Evolutionary conservation across 345 rosid species (phyloP).

Genomic region (Lepidium didymum): DNA sequence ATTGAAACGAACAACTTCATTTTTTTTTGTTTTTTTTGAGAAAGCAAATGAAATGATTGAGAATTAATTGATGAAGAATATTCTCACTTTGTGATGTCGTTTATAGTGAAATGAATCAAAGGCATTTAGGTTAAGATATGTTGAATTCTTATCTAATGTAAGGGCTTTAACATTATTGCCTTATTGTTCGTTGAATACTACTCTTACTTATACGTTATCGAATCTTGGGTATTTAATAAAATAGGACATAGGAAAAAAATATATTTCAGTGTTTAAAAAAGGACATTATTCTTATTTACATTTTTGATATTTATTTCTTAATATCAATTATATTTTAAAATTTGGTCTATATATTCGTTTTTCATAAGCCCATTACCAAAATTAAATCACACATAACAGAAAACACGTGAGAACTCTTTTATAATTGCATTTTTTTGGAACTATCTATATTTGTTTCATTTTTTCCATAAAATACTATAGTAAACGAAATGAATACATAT

Average conservation of each 20-base stretch:
- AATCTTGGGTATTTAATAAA: neutral
- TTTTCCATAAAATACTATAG: too few relatives aligned
- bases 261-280: neutral
- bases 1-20: neutral
- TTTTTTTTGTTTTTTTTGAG: neutral
- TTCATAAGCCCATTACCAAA: too few relatives aligned
- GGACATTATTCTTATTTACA: neutral
- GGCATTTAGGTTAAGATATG: neutral
- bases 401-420: too few relatives aligned
- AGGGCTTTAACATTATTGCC: neutral
- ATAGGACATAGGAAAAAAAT: too few relatives aligned
- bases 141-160: neutral
- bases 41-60: neutral
- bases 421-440: too few relatives aligned
- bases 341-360: neutral
- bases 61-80: neutral
- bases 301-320: neutral
- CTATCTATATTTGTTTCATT: too few relatives aligned
- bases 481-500: too few relatives aligned
- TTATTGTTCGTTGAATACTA: neutral
- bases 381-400: too few relatives aligned
- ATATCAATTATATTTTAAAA: too few relatives aligned
- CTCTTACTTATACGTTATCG: neutral
- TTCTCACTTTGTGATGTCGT: neutral
- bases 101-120: neutral